Conservation (phyloP, 2,329 filamentous ascomycete species). For the Colletotrichum endophyticum region DNA sequence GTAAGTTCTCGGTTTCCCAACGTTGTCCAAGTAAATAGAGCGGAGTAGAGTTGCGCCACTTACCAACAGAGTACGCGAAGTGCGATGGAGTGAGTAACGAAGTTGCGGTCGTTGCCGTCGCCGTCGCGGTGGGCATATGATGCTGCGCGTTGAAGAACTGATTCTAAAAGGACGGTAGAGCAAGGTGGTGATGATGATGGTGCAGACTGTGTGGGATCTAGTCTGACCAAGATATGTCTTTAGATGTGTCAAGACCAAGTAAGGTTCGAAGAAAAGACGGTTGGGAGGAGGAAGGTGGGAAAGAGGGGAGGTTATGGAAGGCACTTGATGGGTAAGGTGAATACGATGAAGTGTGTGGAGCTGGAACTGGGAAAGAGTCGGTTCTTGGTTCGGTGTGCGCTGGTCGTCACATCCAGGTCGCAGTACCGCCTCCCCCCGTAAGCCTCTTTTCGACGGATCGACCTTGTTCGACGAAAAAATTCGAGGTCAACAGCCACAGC, state of each 20-base stretch:
- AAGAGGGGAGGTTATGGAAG: not conserved
- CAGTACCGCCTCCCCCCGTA: not conserved
- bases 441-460: not conserved
- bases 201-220: not conserved
- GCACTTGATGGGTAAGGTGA: constrained; percentile 14
- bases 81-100: not conserved
- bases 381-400: not conserved
- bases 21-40: not conserved
- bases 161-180: not conserved
- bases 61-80: not conserved
- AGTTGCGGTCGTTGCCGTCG: not conserved
- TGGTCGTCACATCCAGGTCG: constrained; percentile 1
- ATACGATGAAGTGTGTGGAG: not conserved
- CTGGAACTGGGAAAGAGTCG: not conserved
- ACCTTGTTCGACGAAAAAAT: not conserved
- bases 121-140: not conserved
- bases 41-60: constrained; percentile 11
- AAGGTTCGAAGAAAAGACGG: not conserved
- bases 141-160: not conserved
- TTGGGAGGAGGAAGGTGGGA: not conserved
- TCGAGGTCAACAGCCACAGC: not conserved
- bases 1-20: constrained; percentile 7
- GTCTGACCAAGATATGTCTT: not conserved
- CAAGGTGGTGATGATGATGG: not conserved
- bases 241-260: not conserved